phyloP scores from a whole-genome alignment of 2,329 filamentous ascomycete genomes.

The Scedosporium boydii region DNA sequence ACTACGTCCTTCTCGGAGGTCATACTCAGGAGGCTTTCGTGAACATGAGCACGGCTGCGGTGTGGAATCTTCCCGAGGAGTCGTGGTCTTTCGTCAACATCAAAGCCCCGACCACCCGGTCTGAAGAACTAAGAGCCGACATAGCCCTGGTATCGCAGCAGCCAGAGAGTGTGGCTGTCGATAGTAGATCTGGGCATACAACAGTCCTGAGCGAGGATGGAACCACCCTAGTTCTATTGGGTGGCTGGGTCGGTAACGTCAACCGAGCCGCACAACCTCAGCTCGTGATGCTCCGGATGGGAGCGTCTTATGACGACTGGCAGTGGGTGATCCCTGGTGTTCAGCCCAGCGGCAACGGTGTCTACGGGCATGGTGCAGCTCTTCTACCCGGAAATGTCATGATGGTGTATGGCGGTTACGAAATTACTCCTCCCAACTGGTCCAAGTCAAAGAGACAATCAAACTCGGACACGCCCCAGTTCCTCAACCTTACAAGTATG shows the following conservation, averaged over 20 bases:
- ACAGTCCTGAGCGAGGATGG: conserved; percentile 75
- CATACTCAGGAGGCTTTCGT: conserved; percentile 78
- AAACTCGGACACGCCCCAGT: conserved; percentile 23
- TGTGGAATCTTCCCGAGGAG: conserved; percentile 80
- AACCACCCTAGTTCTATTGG: conserved; percentile 65
- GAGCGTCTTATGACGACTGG: conserved; percentile 67
- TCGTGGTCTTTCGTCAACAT: conserved; percentile 76
- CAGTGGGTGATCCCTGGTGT: conserved; percentile 54
- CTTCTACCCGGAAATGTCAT: conserved; percentile 58
- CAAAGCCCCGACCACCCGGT: conserved; percentile 26
- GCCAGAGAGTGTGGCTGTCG: conserved; percentile 34
- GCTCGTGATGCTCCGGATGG: conserved; percentile 66
- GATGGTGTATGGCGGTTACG: conserved; percentile 57
- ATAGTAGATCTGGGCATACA: conserved; percentile 83
- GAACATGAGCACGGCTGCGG: conserved; percentile 84
- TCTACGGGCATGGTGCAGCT: conserved; percentile 56
- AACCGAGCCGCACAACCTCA: conserved; percentile 71
- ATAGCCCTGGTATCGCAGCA: conserved; percentile 10
- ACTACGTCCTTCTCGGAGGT: conserved; percentile 75
- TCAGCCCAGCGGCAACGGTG: conserved; percentile 33
- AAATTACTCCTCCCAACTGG: conserved; percentile 28
- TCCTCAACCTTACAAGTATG: conserved; percentile 50
- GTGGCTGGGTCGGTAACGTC: conserved; percentile 86
- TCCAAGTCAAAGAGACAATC: conserved; percentile 23
- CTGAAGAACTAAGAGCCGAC: conserved; percentile 8